Evolutionary conservation across 345 rosid genomes (phyloP), one percentile per base, ranked within the genome.

Genomic region (Hibiscus trionum): DNA sequence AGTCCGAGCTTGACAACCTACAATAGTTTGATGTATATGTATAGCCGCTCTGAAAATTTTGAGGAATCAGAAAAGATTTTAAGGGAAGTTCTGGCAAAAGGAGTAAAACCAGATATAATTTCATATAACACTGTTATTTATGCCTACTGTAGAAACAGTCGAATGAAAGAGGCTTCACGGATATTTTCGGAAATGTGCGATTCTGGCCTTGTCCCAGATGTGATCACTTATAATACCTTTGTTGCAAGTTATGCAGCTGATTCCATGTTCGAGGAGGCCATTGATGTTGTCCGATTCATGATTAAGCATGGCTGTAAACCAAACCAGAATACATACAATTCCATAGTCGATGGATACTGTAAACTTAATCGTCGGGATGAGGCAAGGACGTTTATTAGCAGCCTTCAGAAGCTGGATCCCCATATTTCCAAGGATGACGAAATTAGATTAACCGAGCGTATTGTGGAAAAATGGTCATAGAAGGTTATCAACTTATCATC

Each of bases 51-150:
- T 35, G 86, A 73, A 7, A 87, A 81, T 67, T 95, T 88, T 17
- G 86, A 76, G 35, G 86, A 81, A 76, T 87, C 97, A 6, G 97
- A 95, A 80, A 86, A 87, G 59, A 57, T 87, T 69, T 78, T 91
- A 55, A 82, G 89, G 83, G 92, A 88, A 73, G 84, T 86, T 74
- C 35, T 88, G 73, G 86, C 77, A 1, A 88, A 89, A 69, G 97
- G 96, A 37, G 70, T 90, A 44, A 90, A 88, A 81, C 97, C 97
- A n/a, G 97, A 95, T 80, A 80, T 77, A 65, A 88, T 91, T 73
- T 95, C 99, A 1, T 91, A 88, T 78, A 95, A 95, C 79, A 95
- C 97, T 17, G 93, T 92, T 33, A 95, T 95, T 9, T 85, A 75
- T 80, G 90, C 93, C 1, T 95, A 88, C 74, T 95, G 97, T 78